Evolutionary conservation across 495 filamentous ascomycete species (phyloP).

Genomic region (Bathelium albidoporum): DNA sequence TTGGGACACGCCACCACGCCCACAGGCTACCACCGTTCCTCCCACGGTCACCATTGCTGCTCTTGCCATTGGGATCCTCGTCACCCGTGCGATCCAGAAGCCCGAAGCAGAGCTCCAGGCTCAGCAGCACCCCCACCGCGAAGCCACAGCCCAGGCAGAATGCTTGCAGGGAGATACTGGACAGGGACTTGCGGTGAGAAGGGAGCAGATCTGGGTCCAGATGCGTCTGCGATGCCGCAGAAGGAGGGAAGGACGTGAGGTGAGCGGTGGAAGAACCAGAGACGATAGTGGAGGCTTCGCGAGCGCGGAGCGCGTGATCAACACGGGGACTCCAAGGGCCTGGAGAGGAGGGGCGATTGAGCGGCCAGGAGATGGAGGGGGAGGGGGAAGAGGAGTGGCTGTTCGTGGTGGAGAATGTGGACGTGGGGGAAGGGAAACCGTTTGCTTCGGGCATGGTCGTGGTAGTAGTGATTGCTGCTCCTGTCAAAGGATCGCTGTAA

Average conservation of each 20-base stretch:
- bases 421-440: neutral
- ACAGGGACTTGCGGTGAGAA: slow-evolving; percentile 42
- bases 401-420: slow-evolving; percentile 5
- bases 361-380: slow-evolving; percentile 20
- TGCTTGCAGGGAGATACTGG: slow-evolving; percentile 70
- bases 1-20: slow-evolving; percentile 69
- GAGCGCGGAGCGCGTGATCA: slow-evolving; percentile 17
- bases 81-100: slow-evolving; percentile 25
- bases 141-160: slow-evolving; percentile 47
- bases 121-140: slow-evolving; percentile 33
- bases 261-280: neutral
- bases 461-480: no score
- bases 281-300: slow-evolving; percentile 11
- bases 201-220: slow-evolving; percentile 20
- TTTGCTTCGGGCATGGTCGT: neutral
- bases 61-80: neutral
- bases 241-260: slow-evolving; percentile 9
- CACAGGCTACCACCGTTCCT: slow-evolving; percentile 17
- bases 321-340: slow-evolving; percentile 15
- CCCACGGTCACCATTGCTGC: neutral
- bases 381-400: slow-evolving; percentile 8
- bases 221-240: neutral
- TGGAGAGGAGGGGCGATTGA: slow-evolving; percentile 11
- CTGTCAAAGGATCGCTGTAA: neutral
- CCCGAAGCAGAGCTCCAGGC: slow-evolving; percentile 25